These are phyloP conservation scores for Suillus subalutaceus DNA, from an alignment of 768 basidiomycete genomes.

Conservation along the genomic window DNA sequence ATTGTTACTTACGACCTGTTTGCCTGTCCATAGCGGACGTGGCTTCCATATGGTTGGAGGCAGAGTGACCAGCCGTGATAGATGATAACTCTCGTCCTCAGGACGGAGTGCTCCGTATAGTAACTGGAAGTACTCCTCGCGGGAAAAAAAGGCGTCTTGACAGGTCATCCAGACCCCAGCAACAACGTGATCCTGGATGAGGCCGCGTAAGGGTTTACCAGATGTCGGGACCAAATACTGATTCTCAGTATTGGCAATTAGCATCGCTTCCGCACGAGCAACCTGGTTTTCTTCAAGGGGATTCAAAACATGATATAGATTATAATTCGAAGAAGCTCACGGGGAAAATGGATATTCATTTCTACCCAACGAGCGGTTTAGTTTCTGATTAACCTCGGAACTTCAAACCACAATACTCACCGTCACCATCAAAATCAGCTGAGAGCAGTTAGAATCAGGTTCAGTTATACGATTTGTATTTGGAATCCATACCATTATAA, in stretches of 20 bases:
- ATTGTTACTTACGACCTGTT: constrained; percentile 81
- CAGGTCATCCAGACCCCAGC: constrained; percentile 99
- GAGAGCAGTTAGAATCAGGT: constrained; percentile 15
- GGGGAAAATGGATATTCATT: constrained; percentile 99
- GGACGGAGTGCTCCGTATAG: constrained; percentile 93
- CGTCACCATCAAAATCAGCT: constrained; percentile 95
- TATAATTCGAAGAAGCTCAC: constrained; percentile 47
- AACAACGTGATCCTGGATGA: constrained; percentile 99
- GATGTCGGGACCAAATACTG: constrained; percentile 99
- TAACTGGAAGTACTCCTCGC: constrained; percentile 95
- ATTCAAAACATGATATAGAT: constrained; percentile 5
- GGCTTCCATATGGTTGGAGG: constrained; percentile 96
- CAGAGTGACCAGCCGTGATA: constrained; percentile 70
- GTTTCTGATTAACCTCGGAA: constrained; percentile 1
- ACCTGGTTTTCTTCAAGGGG: constrained; percentile 79
- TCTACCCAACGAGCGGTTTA: constrained; percentile 49
- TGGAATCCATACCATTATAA: constrained; percentile 75
- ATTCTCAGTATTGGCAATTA: constrained; percentile 97
- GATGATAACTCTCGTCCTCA: constrained; percentile 68
- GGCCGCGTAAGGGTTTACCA: constrained; percentile 93
- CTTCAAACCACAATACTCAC: constrained; percentile 40
- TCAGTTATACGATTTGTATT: constrained; percentile 12
- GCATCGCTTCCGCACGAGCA: constrained; percentile 90
- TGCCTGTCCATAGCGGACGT: constrained; percentile 92
- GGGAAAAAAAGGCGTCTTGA: constrained; percentile 91